Evolutionary conservation across 2,329 filamentous ascomycete species (phyloP).

Genomic region (Calonectria pauciramosa): DNA sequence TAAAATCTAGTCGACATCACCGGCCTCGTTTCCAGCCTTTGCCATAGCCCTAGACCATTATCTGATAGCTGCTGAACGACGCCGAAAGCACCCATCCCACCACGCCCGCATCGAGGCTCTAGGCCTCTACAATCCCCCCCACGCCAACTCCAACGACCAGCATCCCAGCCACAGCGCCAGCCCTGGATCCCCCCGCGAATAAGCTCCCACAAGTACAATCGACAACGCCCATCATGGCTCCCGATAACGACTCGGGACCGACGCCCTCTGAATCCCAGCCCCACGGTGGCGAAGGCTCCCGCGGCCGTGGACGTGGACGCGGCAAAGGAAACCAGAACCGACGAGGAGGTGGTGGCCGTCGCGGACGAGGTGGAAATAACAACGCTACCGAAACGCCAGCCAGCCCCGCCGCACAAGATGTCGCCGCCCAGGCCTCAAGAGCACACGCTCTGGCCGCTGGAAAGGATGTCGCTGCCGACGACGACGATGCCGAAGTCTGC

Average conservation of each 20-base stretch:
- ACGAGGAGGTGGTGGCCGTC: conserved; percentile 51
- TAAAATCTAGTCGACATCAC: conserved; percentile 46
- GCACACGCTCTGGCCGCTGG: conserved; percentile 50
- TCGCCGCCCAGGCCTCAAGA: conserved; percentile 51
- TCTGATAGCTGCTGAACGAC: not conserved
- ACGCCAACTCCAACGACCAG: not conserved
- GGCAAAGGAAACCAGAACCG: conserved; percentile 56
- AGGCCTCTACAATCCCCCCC: not conserved
- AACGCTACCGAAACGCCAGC: conserved; percentile 37
- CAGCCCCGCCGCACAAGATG: conserved; percentile 49
- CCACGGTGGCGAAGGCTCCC: conserved; percentile 37
- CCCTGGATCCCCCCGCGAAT: not conserved
- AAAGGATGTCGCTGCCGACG: conserved; percentile 49
- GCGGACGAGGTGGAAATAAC: conserved; percentile 47
- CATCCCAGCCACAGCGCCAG: not conserved
- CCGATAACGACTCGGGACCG: conserved; percentile 33
- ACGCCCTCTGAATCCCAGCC: conserved; percentile 35
- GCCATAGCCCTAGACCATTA: not conserved
- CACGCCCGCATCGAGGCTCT: conserved; percentile 4
- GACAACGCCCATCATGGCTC: conserved; percentile 31
- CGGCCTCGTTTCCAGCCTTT: conserved; percentile 20
- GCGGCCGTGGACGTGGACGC: conserved; percentile 60
- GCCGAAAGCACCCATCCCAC: not conserved
- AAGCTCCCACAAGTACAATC: not conserved
- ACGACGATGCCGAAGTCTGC: conserved; percentile 82